These are phyloP conservation scores for Lepidium didymum DNA, from an alignment of 345 rosid genomes.

Conservation along the genomic window DNA sequence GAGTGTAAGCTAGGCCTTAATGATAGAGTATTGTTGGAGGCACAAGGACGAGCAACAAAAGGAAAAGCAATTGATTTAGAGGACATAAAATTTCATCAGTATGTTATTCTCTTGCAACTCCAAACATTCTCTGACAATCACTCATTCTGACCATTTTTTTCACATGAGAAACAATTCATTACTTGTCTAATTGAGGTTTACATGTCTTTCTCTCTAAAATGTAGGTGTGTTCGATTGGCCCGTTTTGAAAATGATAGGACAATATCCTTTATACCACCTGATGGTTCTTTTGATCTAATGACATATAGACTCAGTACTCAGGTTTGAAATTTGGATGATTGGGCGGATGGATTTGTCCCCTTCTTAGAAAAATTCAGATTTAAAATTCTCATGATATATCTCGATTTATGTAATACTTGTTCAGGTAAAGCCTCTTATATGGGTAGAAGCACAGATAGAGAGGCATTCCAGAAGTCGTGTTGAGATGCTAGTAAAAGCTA, in stretches of 20 bases:
- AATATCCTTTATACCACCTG: constrained; percentile 74
- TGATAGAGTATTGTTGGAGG: constrained; percentile 73
- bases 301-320: constrained; percentile 73
- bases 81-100: constrained; percentile 83
- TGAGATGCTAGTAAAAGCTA: constrained; percentile 59
- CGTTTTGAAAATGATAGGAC: constrained; percentile 76
- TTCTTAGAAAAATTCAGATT: background rate
- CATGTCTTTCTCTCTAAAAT: background rate
- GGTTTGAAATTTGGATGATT: constrained; percentile 32
- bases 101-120: constrained; percentile 23
- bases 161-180: background rate
- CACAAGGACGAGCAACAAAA: constrained; percentile 69
- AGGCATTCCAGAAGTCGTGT: constrained; percentile 67
- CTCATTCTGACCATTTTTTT: background rate
- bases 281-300: constrained; percentile 74
- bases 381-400: background rate
- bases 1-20: constrained; percentile 81
- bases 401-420: background rate
- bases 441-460: constrained; percentile 77
- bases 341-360: background rate
- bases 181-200: background rate
- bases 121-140: background rate
- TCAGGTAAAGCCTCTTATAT: constrained; percentile 68
- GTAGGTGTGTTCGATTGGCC: constrained; percentile 76
- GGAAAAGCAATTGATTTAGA: constrained; percentile 82